phyloP scores from a whole-genome alignment of 768 basidiomycete species.

The Crucibulum laeve region DNA sequence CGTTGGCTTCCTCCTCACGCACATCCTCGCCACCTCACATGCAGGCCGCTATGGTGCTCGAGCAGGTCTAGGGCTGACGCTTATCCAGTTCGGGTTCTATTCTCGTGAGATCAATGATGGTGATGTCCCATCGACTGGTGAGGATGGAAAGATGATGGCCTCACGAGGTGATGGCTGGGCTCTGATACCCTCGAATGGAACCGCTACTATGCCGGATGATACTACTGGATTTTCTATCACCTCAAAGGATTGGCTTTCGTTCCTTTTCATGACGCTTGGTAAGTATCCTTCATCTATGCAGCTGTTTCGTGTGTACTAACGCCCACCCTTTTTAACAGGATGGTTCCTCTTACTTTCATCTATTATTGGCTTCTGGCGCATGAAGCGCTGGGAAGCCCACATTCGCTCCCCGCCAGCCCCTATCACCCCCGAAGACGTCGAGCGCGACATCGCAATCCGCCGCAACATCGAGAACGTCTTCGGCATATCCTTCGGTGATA shows the following conservation, averaged over 20 bases:
- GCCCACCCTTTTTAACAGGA: slow-evolving; percentile 34
- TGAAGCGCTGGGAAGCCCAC: slow-evolving; percentile 80
- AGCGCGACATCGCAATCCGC: slow-evolving; percentile 47
- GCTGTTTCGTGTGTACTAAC: too few species aligned
- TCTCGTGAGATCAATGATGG: slow-evolving; percentile 32
- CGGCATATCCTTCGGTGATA: slow-evolving; percentile 35
- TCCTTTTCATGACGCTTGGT: slow-evolving; percentile 89
- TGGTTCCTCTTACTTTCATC: slow-evolving; percentile 92
- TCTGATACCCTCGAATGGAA: slow-evolving; percentile 12
- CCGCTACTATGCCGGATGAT: slow-evolving; percentile 20
- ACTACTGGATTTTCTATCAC: slow-evolving; percentile 28
- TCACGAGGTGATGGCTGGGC: too few species aligned
- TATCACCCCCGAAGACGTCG: slow-evolving; percentile 40
- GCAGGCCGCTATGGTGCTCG: slow-evolving; percentile 92
- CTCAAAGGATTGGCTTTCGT: slow-evolving; percentile 85
- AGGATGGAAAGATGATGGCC: slow-evolving; percentile 4
- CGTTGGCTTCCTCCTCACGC: slow-evolving; percentile 88
- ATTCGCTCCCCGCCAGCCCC: slow-evolving; percentile 44
- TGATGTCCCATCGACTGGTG: slow-evolving; percentile 1
- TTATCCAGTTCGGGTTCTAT: slow-evolving; percentile 90
- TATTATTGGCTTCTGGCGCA: slow-evolving; percentile 74
- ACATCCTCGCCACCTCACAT: slow-evolving; percentile 87
- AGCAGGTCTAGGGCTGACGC: slow-evolving; percentile 90
- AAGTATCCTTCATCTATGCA: slow-evolving; percentile 12
- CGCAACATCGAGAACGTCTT: slow-evolving; percentile 50